A percentile compares a stretch with the other conserved stretches of the same genome.
phyloP scores from a whole-genome alignment of 225 moss, liverwort and hornwort genomes.

The Anthoceros angustus region DNA sequence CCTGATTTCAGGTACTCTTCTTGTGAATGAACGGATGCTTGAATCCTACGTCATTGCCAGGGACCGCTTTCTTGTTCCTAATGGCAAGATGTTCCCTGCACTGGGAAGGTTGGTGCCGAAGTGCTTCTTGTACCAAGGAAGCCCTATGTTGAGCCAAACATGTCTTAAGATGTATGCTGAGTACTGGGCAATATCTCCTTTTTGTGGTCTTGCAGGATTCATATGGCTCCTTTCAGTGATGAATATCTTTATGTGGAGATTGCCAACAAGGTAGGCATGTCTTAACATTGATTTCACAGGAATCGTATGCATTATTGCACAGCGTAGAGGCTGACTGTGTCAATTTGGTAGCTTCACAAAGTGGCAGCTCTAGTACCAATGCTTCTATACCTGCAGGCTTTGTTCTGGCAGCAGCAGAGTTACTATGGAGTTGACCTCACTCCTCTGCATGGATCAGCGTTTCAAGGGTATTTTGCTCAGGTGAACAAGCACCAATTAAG shows the following conservation, averaged over 20 bases:
- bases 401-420: slow-evolving; percentile 58
- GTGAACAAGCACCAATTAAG: too few species aligned
- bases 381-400: slow-evolving; percentile 23
- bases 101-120: slow-evolving; percentile 24
- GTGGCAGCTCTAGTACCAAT: background rate
- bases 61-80: slow-evolving; percentile 35
- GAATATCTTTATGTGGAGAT: slow-evolving; percentile 41
- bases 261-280: slow-evolving; percentile 31
- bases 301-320: too few species aligned
- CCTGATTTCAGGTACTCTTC: slow-evolving; percentile 15
- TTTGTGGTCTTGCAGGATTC: slow-evolving; percentile 17
- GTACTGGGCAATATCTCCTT: background rate
- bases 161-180: too few species aligned
- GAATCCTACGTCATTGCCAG: slow-evolving; percentile 52
- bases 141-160: background rate
- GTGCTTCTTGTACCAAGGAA: background rate
- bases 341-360: too few species aligned
- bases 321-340: too few species aligned
- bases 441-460: slow-evolving; percentile 41
- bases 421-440: slow-evolving; percentile 55
- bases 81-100: slow-evolving; percentile 49
- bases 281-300: background rate
- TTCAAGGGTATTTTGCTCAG: slow-evolving; percentile 35
- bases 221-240: slow-evolving; percentile 36
- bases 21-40: slow-evolving; percentile 26